phyloP scores from a whole-genome alignment of 176 grass and related monocot genomes.

The Panicum miliaceum region DNA sequence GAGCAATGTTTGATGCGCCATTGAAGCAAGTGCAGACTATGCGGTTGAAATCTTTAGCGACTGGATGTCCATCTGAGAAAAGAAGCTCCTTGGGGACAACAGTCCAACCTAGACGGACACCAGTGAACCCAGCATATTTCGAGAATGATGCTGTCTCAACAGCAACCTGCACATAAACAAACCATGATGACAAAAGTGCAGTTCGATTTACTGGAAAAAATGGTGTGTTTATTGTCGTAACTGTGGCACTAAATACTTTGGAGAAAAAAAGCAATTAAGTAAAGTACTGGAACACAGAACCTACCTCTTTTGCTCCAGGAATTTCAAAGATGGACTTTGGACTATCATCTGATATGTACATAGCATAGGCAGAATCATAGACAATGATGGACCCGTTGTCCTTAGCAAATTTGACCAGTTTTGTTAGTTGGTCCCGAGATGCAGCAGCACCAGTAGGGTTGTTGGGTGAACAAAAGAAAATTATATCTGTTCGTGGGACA shows the following conservation, averaged over 20 bases:
- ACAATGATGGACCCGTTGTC: conserved; percentile 89
- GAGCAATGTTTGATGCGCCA: conserved; percentile 83
- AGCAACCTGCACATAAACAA: conserved; percentile 69
- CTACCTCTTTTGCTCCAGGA: conserved; percentile 92
- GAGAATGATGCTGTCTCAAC: conserved; percentile 96
- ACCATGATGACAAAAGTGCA: not conserved
- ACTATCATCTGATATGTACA: conserved; percentile 89
- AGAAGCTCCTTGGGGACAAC: conserved; percentile 88
- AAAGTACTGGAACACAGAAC: conserved; percentile 14
- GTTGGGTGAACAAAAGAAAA: conserved; percentile 97
- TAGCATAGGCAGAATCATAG: conserved; percentile 98
- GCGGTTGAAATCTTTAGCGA: conserved; percentile 92
- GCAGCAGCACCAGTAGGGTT: conserved; percentile 89
- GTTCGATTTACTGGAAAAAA: conserved; percentile 1
- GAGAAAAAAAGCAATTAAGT: not conserved
- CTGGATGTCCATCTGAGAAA: conserved; percentile 90
- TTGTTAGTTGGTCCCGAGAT: conserved; percentile 72
- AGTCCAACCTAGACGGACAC: conserved; percentile 93
- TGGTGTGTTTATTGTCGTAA: not conserved
- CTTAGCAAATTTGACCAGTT: conserved; percentile 86
- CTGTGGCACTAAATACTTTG: not conserved
- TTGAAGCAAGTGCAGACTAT: conserved; percentile 94
- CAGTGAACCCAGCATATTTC: conserved; percentile 97
- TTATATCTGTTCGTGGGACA: conserved; percentile 74
- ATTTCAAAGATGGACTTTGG: conserved; percentile 93